phyloP scores from a whole-genome alignment of 2,329 filamentous ascomycete genomes.

The Cytospora mali region DNA sequence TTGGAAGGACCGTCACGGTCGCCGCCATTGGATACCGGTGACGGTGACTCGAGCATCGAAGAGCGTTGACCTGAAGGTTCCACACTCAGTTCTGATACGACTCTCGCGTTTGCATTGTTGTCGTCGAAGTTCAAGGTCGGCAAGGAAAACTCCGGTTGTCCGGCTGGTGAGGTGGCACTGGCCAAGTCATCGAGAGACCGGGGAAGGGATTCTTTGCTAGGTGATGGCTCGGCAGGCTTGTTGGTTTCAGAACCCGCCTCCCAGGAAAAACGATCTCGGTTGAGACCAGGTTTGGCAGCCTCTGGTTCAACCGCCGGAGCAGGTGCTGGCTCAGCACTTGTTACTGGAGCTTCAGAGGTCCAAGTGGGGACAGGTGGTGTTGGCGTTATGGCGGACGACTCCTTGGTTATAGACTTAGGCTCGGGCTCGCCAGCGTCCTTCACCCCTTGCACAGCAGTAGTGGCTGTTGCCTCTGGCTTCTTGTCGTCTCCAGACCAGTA shows the following conservation, averaged over 20 bases:
- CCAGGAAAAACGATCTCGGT: slow-evolving; percentile 47
- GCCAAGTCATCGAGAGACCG: not conserved
- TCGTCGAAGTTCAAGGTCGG: slow-evolving; percentile 19
- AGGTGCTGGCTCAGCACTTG: not conserved
- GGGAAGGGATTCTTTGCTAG: slow-evolving; percentile 1
- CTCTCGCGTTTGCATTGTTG: not conserved
- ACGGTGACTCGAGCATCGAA: slow-evolving; percentile 43
- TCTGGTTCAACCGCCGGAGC: slow-evolving; percentile 16
- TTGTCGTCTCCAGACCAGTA: slow-evolving; percentile 62
- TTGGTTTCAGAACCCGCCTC: slow-evolving; percentile 39
- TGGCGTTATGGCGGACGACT: slow-evolving; percentile 1
- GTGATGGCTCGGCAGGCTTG: slow-evolving; percentile 2
- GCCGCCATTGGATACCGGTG: slow-evolving; percentile 46
- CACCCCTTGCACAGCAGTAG: not conserved
- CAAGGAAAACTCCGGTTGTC: slow-evolving; percentile 10
- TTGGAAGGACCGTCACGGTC: slow-evolving; percentile 35
- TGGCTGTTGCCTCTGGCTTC: slow-evolving; percentile 1
- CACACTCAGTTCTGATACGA: not conserved
- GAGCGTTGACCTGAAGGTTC: slow-evolving; percentile 3
- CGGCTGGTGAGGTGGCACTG: not conserved
- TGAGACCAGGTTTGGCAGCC: not conserved
- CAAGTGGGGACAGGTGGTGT: not conserved
- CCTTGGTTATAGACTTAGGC: not conserved
- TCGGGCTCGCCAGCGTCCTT: not conserved
- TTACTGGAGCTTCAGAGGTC: not conserved